These are phyloP conservation scores for Annulohypoxylon truncatum DNA, from an alignment of 2,329 filamentous ascomycete genomes.

Conservation along the genomic window DNA sequence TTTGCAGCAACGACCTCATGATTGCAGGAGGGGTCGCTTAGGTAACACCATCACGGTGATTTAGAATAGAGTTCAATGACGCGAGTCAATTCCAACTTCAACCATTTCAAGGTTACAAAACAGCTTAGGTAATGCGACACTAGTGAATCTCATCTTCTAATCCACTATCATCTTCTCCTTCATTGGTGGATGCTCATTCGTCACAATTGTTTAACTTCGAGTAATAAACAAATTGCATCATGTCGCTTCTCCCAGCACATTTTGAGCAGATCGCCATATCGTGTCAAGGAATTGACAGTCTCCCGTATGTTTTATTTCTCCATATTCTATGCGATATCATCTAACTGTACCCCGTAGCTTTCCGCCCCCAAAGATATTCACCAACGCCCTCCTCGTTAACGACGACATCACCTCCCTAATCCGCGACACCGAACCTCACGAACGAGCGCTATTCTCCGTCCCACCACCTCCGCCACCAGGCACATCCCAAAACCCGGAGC, in stretches of 20 bases:
- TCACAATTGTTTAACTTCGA: neutral
- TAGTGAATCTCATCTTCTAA: neutral
- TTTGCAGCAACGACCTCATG: neutral
- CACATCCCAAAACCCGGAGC: slow-evolving; percentile 59
- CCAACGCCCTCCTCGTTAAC: slow-evolving; percentile 87
- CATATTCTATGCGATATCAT: slow-evolving; percentile 1
- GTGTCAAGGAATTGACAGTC: slow-evolving; percentile 79
- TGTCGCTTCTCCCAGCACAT: slow-evolving; percentile 77
- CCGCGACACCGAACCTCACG: slow-evolving; percentile 93
- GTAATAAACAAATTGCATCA: slow-evolving; percentile 52
- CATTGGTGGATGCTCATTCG: neutral
- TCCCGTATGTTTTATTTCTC: slow-evolving; percentile 67
- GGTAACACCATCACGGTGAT: neutral
- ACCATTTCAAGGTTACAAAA: neutral
- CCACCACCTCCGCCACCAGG: slow-evolving; percentile 72
- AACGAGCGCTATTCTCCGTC: slow-evolving; percentile 93
- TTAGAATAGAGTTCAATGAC: neutral
- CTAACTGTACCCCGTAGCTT: slow-evolving; percentile 68
- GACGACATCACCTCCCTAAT: slow-evolving; percentile 96
- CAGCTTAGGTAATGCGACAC: neutral
- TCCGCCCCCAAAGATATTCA: slow-evolving; percentile 91
- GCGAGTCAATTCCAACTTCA: neutral
- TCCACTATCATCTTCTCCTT: neutral
- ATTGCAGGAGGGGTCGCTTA: slow-evolving; percentile 7
- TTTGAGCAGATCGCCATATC: slow-evolving; percentile 82